These are phyloP conservation scores for Colletotrichum limetticola DNA, from an alignment of 2,329 filamentous ascomycete genomes.

Conservation along the genomic window DNA sequence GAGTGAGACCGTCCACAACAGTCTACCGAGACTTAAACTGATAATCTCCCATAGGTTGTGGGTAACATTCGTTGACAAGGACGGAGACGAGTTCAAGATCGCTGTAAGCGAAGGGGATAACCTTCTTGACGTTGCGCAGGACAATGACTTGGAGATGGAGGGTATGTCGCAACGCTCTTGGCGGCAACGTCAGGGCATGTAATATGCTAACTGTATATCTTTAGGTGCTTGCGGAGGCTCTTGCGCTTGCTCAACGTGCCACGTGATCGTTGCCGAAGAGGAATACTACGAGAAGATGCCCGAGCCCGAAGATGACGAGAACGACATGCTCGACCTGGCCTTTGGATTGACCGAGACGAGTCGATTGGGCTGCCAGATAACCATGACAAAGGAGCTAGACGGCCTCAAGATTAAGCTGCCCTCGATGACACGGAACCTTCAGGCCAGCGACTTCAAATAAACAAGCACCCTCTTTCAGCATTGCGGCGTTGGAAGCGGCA, in stretches of 20 bases:
- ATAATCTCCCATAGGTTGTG: constrained; percentile 70
- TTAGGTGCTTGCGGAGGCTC: constrained; percentile 90
- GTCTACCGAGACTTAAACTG: background rate
- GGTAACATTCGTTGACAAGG: constrained; percentile 94
- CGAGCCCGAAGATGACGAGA: constrained; percentile 83
- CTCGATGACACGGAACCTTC: constrained; percentile 93
- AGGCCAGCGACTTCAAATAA: constrained; percentile 87
- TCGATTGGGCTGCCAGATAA: constrained; percentile 87
- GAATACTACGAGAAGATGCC: constrained; percentile 81
- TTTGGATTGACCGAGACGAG: constrained; percentile 90
- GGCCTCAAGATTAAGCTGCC: constrained; percentile 87
- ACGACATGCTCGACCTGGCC: constrained; percentile 91
- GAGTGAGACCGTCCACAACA: constrained; percentile 70
- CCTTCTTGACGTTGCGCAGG: constrained; percentile 93
- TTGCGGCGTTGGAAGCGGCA: constrained; percentile 23
- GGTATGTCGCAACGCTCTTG: constrained; percentile 56
- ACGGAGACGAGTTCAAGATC: constrained; percentile 79
- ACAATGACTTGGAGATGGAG: constrained; percentile 97
- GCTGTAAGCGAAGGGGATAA: constrained; percentile 90
- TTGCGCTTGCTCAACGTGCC: constrained; percentile 93
- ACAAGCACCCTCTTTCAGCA: background rate
- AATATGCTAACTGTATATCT: constrained; percentile 37
- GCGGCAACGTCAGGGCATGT: background rate
- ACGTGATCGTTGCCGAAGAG: constrained; percentile 83
- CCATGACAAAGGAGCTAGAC: constrained; percentile 90